Conservation (phyloP, 305 asterid genomes). For the Fraxinus latifolia region DNA sequence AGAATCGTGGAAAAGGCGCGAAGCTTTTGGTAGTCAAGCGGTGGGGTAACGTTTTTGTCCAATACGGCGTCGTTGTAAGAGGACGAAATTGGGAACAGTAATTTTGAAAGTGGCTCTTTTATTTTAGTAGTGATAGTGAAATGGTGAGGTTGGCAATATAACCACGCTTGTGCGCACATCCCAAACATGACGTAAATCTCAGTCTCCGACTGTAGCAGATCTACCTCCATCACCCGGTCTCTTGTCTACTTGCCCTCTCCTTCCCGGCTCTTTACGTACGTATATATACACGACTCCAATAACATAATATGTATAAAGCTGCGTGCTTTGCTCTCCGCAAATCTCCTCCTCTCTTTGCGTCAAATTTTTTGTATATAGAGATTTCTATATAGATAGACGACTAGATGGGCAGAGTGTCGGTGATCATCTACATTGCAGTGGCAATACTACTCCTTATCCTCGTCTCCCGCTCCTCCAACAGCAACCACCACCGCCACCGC, state of each 20-base stretch:
- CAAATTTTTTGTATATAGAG: background rate
- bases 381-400: constrained; percentile 24
- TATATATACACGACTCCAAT: background rate
- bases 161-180: background rate
- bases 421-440: constrained; percentile 61
- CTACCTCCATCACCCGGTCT: background rate
- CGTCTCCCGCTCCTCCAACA: constrained; percentile 67
- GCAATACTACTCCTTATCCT: constrained; percentile 59
- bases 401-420: constrained; percentile 69
- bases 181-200: background rate
- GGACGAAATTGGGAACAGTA: too few species aligned
- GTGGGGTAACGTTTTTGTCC: too few species aligned
- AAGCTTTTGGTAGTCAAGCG: too few species aligned
- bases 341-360: background rate
- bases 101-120: too few species aligned
- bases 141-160: too few species aligned
- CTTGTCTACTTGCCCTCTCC: background rate
- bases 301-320: background rate
- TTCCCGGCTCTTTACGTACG: background rate
- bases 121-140: too few species aligned
- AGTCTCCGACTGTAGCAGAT: background rate
- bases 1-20: too few species aligned
- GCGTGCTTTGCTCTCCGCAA: background rate
- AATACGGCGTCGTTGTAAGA: too few species aligned
- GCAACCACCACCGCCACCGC: constrained; percentile 38